phyloP scores from a whole-genome alignment of 306 rosid species.

The Citrullus amarus region DNA sequence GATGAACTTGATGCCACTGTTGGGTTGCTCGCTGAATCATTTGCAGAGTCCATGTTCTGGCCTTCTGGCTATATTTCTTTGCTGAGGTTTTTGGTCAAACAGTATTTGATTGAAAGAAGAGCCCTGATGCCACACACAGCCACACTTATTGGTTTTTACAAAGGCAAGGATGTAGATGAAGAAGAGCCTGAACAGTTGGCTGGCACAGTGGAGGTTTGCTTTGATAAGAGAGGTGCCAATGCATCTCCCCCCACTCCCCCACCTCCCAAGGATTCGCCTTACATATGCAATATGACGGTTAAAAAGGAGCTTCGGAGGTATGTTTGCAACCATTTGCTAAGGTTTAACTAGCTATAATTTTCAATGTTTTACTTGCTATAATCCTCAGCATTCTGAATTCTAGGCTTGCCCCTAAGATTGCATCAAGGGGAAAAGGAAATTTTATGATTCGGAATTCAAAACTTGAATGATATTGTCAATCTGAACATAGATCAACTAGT shows the following conservation, averaged over 20 bases:
- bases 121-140: slow-evolving; percentile 59
- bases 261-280: slow-evolving; percentile 68
- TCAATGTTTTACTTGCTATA: neutral
- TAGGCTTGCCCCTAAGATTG: neutral
- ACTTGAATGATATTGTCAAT: neutral
- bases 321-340: neutral
- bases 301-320: slow-evolving; percentile 55
- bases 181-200: slow-evolving; percentile 35
- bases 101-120: slow-evolving; percentile 57
- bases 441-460: neutral
- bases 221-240: slow-evolving; percentile 54
- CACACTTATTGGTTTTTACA: slow-evolving; percentile 67
- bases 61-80: slow-evolving; percentile 45
- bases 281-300: slow-evolving; percentile 69
- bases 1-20: slow-evolving; percentile 46
- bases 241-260: slow-evolving; percentile 64
- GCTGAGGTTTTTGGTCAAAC: slow-evolving; percentile 51
- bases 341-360: neutral
- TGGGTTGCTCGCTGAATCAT: slow-evolving; percentile 59
- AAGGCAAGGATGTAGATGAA: slow-evolving; percentile 10
- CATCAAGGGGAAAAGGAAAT: neutral
- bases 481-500: neutral
- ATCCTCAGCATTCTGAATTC: neutral
- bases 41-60: slow-evolving; percentile 61
- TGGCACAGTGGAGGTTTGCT: slow-evolving; percentile 85